phyloP scores from a whole-genome alignment of 2,329 filamentous ascomycete genomes.

The Stylonectria norvegica region DNA sequence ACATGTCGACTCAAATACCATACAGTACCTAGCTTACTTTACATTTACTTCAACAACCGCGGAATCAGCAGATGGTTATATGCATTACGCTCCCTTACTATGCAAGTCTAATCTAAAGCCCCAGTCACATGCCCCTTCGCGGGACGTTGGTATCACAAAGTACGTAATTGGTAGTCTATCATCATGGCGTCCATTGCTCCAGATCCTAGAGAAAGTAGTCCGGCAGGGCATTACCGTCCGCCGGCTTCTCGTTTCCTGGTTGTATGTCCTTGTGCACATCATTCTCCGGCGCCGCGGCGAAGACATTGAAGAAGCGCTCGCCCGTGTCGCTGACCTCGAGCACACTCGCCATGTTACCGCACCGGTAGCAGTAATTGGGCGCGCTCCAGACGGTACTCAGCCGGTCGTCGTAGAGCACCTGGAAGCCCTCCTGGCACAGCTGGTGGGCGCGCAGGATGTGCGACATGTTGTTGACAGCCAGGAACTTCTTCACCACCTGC shows the following conservation, averaged over 20 bases:
- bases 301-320: constrained; percentile 95
- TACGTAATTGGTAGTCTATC: constrained; percentile 12
- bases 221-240: constrained; percentile 60
- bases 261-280: constrained; percentile 86
- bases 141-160: constrained; percentile 25
- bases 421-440: constrained; percentile 95
- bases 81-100: constrained; percentile 25
- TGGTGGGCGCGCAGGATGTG: constrained; percentile 98
- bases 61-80: constrained; percentile 5
- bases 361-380: constrained; percentile 92
- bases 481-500: constrained; percentile 96
- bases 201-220: constrained; percentile 72
- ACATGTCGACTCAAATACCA: too few species aligned
- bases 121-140: constrained; percentile 15
- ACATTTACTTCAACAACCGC: too few species aligned
- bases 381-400: constrained; percentile 98
- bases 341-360: constrained; percentile 95
- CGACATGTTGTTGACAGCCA: constrained; percentile 95
- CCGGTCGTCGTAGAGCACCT: constrained; percentile 91
- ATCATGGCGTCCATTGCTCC: too few species aligned
- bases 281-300: constrained; percentile 94
- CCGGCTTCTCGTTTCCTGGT: constrained; percentile 68
- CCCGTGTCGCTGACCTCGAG: constrained; percentile 92
- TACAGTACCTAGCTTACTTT: too few species aligned
- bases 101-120: constrained; percentile 18